Conservation (phyloP, 2,329 filamentous ascomycete genomes). For the Parafenestella ontariensis region DNA sequence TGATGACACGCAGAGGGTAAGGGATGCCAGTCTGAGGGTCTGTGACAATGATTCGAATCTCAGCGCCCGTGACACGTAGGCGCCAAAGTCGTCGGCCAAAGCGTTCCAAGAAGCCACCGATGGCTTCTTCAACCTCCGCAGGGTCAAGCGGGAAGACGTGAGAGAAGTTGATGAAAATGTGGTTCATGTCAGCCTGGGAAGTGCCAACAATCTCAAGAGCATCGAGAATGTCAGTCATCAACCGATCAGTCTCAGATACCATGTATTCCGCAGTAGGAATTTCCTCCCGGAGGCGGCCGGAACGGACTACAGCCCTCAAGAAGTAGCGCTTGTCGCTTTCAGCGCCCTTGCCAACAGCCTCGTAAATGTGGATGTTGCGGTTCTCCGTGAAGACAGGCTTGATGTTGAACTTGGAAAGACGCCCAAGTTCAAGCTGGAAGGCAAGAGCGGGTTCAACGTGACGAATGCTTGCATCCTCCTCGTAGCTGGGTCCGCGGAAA, state of each 20-base stretch:
- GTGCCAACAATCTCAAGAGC: slow-evolving; percentile 98
- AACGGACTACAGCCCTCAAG: slow-evolving; percentile 91
- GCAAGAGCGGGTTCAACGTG: slow-evolving; percentile 95
- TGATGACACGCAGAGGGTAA: slow-evolving; percentile 92
- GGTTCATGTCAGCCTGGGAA: slow-evolving; percentile 99
- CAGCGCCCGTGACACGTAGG: slow-evolving; percentile 93
- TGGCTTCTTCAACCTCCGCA: slow-evolving; percentile 86
- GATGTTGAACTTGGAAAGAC: slow-evolving; percentile 96
- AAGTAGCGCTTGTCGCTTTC: slow-evolving; percentile 99
- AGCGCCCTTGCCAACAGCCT: slow-evolving; percentile 91
- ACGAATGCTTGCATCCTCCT: slow-evolving; percentile 93
- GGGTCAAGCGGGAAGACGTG: slow-evolving; percentile 93
- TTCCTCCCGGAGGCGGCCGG: slow-evolving; percentile 92
- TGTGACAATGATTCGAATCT: slow-evolving; percentile 98
- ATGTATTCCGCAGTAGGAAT: slow-evolving; percentile 99
- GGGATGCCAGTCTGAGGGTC: slow-evolving; percentile 83
- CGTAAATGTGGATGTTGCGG: slow-evolving; percentile 98
- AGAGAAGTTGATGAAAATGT: slow-evolving; percentile 99
- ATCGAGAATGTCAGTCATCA: slow-evolving; percentile 98
- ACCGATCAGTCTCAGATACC: slow-evolving; percentile 92
- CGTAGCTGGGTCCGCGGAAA: slow-evolving; percentile 89
- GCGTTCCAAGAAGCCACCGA: slow-evolving; percentile 94
- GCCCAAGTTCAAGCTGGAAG: slow-evolving; percentile 96
- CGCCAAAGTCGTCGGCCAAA: slow-evolving; percentile 96
- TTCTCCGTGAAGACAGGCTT: slow-evolving; percentile 99